Evolutionary conservation across 176 grass and related monocot genomes (phyloP).

Genomic region (Cymbopogon citratus): DNA sequence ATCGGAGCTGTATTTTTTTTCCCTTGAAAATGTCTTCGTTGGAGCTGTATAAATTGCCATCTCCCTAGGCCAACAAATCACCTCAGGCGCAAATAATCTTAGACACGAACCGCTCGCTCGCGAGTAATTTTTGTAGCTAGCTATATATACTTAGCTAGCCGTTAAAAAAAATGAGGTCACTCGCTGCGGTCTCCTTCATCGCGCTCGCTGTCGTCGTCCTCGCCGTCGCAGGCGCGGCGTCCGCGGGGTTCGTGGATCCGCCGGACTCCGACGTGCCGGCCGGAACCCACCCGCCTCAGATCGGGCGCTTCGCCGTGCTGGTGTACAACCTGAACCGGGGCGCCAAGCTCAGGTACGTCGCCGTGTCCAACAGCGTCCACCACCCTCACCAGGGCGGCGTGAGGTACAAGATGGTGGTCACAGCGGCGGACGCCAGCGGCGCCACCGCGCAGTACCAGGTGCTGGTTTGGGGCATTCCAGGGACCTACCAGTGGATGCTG

Average conservation of each 20-base stretch:
- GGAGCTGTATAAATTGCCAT: neutral
- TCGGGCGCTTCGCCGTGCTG: conserved; percentile 41
- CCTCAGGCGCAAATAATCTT: neutral
- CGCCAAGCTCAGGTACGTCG: neutral
- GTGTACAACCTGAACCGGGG: conserved; percentile 35
- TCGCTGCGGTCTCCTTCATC: neutral
- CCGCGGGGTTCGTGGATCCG: neutral
- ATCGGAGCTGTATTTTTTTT: no score
- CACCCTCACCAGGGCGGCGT: conserved; percentile 9
- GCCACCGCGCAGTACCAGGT: neutral
- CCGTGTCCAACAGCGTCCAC: conserved; percentile 6
- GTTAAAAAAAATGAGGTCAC: conserved; percentile 9
- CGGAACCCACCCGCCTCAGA: neutral
- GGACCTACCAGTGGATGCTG: conserved; percentile 24
- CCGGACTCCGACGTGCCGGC: conserved; percentile 4
- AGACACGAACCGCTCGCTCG: neutral
- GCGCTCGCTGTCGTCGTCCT: neutral
- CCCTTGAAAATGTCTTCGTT: no score
- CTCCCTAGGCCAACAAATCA: neutral
- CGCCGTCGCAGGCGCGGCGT: neutral
- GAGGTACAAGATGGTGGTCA: conserved; percentile 34
- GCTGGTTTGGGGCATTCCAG: conserved; percentile 32
- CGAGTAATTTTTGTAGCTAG: neutral
- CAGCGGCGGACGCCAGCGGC: neutral
- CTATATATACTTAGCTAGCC: neutral